Conservation (phyloP, 306 rosid genomes). For the Mimosa pudica region DNA sequence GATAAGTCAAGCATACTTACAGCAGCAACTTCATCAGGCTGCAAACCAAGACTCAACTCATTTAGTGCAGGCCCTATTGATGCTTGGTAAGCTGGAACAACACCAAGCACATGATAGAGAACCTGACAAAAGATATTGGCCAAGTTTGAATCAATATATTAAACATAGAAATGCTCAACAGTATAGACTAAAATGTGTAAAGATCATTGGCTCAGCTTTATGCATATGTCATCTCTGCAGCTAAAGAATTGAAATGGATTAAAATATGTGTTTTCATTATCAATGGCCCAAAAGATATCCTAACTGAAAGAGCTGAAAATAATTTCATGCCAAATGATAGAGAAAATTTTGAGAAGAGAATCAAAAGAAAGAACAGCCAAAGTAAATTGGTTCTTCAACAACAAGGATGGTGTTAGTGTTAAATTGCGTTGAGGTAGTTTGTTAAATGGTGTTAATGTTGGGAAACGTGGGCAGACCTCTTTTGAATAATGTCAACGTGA, state of each 20-base stretch:
- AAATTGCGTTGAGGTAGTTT: not conserved
- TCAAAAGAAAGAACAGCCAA: not conserved
- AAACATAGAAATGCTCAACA: conserved; percentile 16
- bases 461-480: not conserved
- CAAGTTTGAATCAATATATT: conserved; percentile 27
- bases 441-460: not conserved
- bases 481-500: not conserved
- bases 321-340: not conserved
- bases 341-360: not conserved
- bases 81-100: conserved; percentile 80
- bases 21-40: conserved; percentile 77
- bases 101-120: conserved; percentile 88
- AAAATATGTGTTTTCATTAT: not conserved
- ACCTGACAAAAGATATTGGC: conserved; percentile 53
- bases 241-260: not conserved
- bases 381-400: not conserved
- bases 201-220: too few relatives aligned
- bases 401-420: not conserved
- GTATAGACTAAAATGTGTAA: not conserved
- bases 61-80: conserved; percentile 89
- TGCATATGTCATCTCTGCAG: too few relatives aligned
- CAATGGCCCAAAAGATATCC: not conserved
- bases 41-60: conserved; percentile 93
- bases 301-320: not conserved
- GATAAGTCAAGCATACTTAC: conserved; percentile 48